A percentile compares a stretch with the other conserved stretches of the same genome.
phyloP scores from a whole-genome alignment of 306 rosid species.

The Lablab purpureus region DNA sequence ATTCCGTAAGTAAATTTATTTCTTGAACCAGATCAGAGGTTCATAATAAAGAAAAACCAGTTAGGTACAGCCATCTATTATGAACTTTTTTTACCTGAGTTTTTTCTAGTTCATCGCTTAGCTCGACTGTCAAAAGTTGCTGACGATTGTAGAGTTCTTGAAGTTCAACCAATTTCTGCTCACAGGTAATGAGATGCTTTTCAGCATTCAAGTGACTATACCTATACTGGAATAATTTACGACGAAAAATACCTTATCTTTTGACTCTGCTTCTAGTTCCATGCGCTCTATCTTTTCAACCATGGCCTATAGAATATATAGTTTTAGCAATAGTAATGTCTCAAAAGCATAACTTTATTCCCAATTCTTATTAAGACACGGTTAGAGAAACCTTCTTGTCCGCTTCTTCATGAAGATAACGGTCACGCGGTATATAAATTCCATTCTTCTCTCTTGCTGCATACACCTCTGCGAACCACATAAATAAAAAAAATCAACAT shows the following conservation, averaged over 20 bases:
- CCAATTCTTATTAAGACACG: conserved; percentile 27
- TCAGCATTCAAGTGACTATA: conserved; percentile 33
- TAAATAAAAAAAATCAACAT: conserved; percentile 25
- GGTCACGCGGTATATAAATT: conserved; percentile 99
- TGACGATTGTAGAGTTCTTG: conserved; percentile 91
- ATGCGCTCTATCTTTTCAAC: conserved; percentile 93
- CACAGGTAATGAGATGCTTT: conserved; percentile 38
- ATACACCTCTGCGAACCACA: conserved; percentile 72
- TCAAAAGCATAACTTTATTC: conserved; percentile 29
- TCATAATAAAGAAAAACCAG: conserved; percentile 24
- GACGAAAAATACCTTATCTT: conserved; percentile 79
- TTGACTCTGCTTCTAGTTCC: conserved; percentile 89
- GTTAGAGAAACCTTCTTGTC: conserved; percentile 82
- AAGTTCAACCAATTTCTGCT: conserved; percentile 89
- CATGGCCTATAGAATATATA: conserved; percentile 75
- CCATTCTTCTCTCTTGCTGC: conserved; percentile 99
- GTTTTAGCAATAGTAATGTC: conserved; percentile 37
- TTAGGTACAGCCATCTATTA: background rate
- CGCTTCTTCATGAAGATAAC: conserved; percentile 91
- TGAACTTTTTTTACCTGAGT: conserved; percentile 67
- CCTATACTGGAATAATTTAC: conserved; percentile 40
- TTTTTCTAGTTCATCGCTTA: conserved; percentile 82
- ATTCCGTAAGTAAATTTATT: conserved; percentile 37
- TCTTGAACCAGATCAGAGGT: conserved; percentile 38
- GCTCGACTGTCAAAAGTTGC: conserved; percentile 78